Percentiles rank a stretch among this genome's conserved stretches.
Conservation (phyloP, 164 flowering plant species). For the Berberis thunbergii region DNA sequence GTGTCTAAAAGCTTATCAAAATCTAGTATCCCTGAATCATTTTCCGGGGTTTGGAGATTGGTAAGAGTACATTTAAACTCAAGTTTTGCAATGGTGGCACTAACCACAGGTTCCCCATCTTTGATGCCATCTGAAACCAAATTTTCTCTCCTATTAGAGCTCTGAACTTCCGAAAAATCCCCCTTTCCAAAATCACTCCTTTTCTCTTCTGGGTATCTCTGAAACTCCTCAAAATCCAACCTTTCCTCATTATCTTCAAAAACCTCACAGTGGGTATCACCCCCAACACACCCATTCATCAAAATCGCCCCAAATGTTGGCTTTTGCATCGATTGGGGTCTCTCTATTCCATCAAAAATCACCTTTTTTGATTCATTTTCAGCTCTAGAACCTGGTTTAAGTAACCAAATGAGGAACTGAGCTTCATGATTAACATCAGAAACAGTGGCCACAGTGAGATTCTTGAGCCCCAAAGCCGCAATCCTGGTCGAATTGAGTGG, state of each 20-base stretch:
- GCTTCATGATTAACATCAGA: constrained; percentile 52
- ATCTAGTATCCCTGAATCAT: constrained; percentile 7
- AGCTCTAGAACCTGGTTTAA: constrained; percentile 9
- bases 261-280: background rate
- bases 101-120: constrained; percentile 20
- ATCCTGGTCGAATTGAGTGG: constrained; percentile 73
- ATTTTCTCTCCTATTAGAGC: background rate
- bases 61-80: constrained; percentile 30
- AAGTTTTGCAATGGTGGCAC: constrained; percentile 28
- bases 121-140: background rate
- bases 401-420: constrained; percentile 27
- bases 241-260: constrained; percentile 4
- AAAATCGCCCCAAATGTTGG: background rate
- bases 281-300: background rate
- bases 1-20: constrained; percentile 32
- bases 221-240: constrained; percentile 1
- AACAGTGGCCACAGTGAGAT: constrained; percentile 39
- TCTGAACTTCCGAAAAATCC: background rate
- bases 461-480: constrained; percentile 57
- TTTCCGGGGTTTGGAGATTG: constrained; percentile 13
- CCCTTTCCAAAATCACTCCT: background rate
- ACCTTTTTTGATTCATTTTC: background rate
- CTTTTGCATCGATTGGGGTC: background rate
- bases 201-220: background rate
- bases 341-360: no score